Evolutionary conservation across 1,284 basidiomycete genomes (phyloP), one percentile per base, ranked within the genome.

Genomic region (Porodaedalea pini): DNA sequence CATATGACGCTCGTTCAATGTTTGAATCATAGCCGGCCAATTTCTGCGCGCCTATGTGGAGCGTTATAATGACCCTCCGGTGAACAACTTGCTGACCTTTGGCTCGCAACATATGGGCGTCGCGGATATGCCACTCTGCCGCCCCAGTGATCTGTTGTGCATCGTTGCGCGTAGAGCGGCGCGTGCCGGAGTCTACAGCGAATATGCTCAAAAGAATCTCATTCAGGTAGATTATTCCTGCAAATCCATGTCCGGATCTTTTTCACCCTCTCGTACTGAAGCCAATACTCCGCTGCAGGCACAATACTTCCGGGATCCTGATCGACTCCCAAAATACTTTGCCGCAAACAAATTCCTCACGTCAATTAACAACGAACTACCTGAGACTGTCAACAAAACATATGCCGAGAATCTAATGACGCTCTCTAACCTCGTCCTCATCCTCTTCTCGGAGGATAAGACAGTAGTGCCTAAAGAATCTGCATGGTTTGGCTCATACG

Each of bases 41-140:
- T 95, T 98, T 71, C 78, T 98, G 40, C 83, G 96, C 11, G 94
- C 88, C 31, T 94, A 95, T 63, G 85, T 92, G 15, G 91, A 98
- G 69, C 78, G 85, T 48, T 93, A 90, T 71, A 92, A 93, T 67
- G 73, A 75, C 11, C 92, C 91, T 0, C 83, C 83, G 0, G 72
- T 94, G 8, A 75, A 85, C 66, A 96, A 95, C 68, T 83, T 99
- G 62, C 85, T 99, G 61, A 98, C 95, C 0, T 91, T 92, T 67
- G 89, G 90, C 45, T 84, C 86, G 11, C 88, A 90, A 61, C 90
- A 92, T 66, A 90, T 90, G 86, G 92, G 92, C 40, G 78, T 94
- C 37, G 83, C 88, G 13, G 90, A 92, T 66, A 74, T 94, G n/a
- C 89, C 92, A 0, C 61, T 71, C 0, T 96, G 94, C 67, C 70